Evolutionary conservation across 2,329 filamentous ascomycete species (phyloP).

Genomic region (Diaporthe sp.): DNA sequence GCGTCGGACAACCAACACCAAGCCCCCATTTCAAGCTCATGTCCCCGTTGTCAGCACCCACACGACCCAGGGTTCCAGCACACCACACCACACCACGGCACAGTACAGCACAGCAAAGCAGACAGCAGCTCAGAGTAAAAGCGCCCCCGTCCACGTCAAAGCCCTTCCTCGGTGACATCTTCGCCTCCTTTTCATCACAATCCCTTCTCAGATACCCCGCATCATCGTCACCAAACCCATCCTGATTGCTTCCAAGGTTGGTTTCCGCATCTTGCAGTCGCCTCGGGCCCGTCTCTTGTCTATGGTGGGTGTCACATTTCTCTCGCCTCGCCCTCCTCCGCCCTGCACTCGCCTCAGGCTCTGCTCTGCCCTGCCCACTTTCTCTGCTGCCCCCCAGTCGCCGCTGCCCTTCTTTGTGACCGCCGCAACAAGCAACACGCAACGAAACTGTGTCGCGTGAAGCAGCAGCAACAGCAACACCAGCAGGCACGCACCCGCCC

Average conservation of each 20-base stretch:
- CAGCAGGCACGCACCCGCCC: conserved; percentile 25
- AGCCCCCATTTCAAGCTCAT: conserved; percentile 33
- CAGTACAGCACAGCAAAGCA: conserved; percentile 3
- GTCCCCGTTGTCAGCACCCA: conserved; percentile 27
- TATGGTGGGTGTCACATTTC: conserved; percentile 32
- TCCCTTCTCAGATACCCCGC: conserved; percentile 39
- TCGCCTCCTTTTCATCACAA: conserved; percentile 36
- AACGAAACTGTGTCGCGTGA: conserved; percentile 38
- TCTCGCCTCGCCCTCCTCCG: conserved; percentile 10
- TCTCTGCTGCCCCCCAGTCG: conserved; percentile 15
- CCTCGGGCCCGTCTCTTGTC: conserved; percentile 14
- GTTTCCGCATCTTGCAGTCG: conserved; percentile 24
- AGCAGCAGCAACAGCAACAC: conserved; percentile 16
- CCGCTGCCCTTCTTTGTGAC: conserved; percentile 35
- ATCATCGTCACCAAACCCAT: conserved; percentile 33
- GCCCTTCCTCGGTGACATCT: conserved; percentile 36
- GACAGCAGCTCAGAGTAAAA: conserved; percentile 26
- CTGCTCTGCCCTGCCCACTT: conserved; percentile 15
- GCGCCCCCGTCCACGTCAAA: conserved; percentile 35
- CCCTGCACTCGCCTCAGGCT: conserved; percentile 15
- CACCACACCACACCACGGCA: conserved; percentile 28
- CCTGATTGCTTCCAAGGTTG: conserved; percentile 36
- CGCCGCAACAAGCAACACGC: conserved; percentile 27
- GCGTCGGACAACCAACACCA: conserved; percentile 32
- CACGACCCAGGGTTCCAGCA: conserved; percentile 9